Evolutionary conservation across 2,329 filamentous ascomycete genomes (phyloP).

Genomic region (Geosmithia morbida): DNA sequence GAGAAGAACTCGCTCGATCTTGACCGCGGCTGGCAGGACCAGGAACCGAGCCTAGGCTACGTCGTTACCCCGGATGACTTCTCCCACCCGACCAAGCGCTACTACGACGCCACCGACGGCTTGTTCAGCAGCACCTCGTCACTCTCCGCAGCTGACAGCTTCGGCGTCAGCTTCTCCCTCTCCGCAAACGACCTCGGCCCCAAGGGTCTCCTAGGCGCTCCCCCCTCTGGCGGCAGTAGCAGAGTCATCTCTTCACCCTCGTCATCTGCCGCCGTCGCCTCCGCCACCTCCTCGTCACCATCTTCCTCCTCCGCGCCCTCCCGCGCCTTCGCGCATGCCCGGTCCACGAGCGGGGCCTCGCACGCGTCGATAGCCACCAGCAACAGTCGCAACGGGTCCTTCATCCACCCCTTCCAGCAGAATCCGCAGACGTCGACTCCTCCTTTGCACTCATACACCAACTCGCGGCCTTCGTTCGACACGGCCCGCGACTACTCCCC

Average conservation of each 20-base stretch:
- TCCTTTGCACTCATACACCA: constrained; percentile 38
- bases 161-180: constrained; percentile 28
- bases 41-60: constrained; percentile 17
- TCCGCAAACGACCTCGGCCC: constrained; percentile 15
- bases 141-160: background rate
- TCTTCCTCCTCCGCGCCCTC: constrained; percentile 1
- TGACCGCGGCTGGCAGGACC: constrained; percentile 44
- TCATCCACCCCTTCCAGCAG: constrained; percentile 52
- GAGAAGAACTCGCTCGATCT: constrained; percentile 51
- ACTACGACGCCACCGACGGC: constrained; percentile 5
- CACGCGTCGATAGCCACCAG: constrained; percentile 41
- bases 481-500: constrained; percentile 37
- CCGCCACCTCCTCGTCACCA: background rate
- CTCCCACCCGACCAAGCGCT: constrained; percentile 5
- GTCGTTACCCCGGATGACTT: constrained; percentile 4
- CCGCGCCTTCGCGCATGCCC: constrained; percentile 32
- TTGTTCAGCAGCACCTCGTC: background rate
- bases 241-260: background rate
- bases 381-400: constrained; percentile 35
- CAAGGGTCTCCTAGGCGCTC: background rate
- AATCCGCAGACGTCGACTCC: constrained; percentile 46
- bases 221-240: background rate
- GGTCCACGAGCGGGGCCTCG: constrained; percentile 44
- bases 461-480: constrained; percentile 38
- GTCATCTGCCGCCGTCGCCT: background rate